These are phyloP conservation scores for Neoascochyta sp. DNA, from an alignment of 2,329 filamentous ascomycete species.

Conservation along the genomic window DNA sequence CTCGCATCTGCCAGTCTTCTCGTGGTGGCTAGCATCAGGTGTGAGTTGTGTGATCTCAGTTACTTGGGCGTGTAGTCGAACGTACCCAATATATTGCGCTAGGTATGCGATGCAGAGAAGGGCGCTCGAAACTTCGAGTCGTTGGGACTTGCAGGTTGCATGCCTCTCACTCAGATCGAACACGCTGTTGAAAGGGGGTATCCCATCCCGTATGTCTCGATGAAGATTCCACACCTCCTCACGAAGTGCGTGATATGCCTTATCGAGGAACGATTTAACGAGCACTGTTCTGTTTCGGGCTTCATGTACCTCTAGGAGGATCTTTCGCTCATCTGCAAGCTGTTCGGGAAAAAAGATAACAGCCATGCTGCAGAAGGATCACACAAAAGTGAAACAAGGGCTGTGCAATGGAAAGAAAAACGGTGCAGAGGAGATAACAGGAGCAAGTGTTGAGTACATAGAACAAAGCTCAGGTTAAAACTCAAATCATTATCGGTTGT, in stretches of 20 bases:
- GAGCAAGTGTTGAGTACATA: too few relatives aligned
- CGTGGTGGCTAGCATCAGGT: conserved; percentile 1
- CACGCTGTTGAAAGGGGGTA: conserved; percentile 7
- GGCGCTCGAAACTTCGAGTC: conserved; percentile 6
- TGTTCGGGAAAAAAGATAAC: conserved; percentile 6
- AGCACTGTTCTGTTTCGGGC: conserved; percentile 5
- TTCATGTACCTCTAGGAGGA: conserved; percentile 5
- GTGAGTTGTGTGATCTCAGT: not conserved
- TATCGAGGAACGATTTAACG: conserved; percentile 6
- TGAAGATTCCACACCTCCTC: conserved; percentile 5
- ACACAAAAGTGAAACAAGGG: conserved; percentile 2
- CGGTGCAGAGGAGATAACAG: too few relatives aligned
- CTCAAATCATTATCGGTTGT: too few relatives aligned
- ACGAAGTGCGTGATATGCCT: conserved; percentile 3
- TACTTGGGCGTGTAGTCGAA: not conserved
- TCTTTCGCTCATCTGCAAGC: conserved; percentile 4
- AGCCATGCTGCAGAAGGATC: conserved; percentile 4
- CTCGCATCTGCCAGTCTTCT: conserved; percentile 1
- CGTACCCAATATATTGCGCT: conserved; percentile 4
- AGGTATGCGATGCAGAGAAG: conserved; percentile 4
- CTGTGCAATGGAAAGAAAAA: too few relatives aligned
- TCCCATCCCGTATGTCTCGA: conserved; percentile 2
- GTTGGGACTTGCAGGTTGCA: conserved; percentile 2
- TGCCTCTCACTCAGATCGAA: conserved; percentile 7
- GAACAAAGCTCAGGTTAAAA: too few relatives aligned